Evolutionary conservation across 2,329 filamentous ascomycete genomes (phyloP), one percentile per base, ranked within the genome.

Genomic region (Metarhizium album): DNA sequence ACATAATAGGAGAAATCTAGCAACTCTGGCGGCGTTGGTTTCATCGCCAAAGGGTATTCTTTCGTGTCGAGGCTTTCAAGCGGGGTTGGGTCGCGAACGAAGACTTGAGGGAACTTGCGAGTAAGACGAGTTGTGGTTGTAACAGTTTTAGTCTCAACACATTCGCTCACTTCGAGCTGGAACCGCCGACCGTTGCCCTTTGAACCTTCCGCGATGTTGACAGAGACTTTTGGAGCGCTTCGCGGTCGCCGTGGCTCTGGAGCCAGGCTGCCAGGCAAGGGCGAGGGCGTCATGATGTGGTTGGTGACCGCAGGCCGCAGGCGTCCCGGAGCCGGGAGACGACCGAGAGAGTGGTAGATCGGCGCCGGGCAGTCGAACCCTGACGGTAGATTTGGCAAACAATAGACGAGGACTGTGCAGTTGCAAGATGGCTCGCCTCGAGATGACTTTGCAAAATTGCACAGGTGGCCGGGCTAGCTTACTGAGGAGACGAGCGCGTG

Each of bases 61-160:
- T 94, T 95, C 14, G 85, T 76, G 67, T 97, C 90, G 52, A 95
- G 80, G 49, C 83, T 78, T 53, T 79, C 74, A 33, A 90, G 76
- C 48, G 82, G 79, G 49, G 80, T 80, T 23, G 88, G 85, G 53
- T 87, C 80, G 57, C 82, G 83, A 58, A 95, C 81, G 51, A 87
- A 75, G 52, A 96, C 74, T n/a, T 89, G 89, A 45, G 91, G 90
- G 58, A 93, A 94, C 68, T 68, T 88, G 76, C 66, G 83, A 57
- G 89, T 87, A 1, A 90, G 94, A 1, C 89, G 95, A 1, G 90
- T 96, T 0, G 90, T 96, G 0, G 91, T 96, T 1, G 90, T 95
- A 55, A 95, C 82, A 11, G 79, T 84, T 65, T 80, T 83, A 16
- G 80, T 84, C 67, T 84, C 81, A 61, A 84, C 78, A 57, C 79